Evolutionary conservation across 306 rosid genomes (phyloP).

Genomic region (cucumber (Cucumis sativus)): Cucumber_9930_V3 NC_026660.2:10605001-10605500

Average conservation of each 20-base stretch:
- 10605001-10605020: neutral
- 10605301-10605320: constrained; percentile 96
- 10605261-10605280: constrained; percentile 81
- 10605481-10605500: neutral
- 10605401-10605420: neutral
- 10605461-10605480: neutral
- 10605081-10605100: neutral
- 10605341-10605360: neutral
- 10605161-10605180: constrained; percentile 3
- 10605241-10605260: constrained; percentile 93
- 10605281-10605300: constrained; percentile 94
- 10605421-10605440: too few relatives aligned
- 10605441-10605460: neutral
- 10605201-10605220: neutral
- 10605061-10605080: neutral
- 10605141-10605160: neutral
- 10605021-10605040: neutral
- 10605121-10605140: neutral
- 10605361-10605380: neutral
- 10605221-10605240: constrained; percentile 63
- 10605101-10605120: neutral
- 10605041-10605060: neutral
- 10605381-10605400: neutral
- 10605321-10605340: neutral
- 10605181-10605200: constrained; percentile 9